A percentile compares a stretch with the other conserved stretches of the same genome.
These are phyloP conservation scores for Xylaria sp. DNA, from an alignment of 2,329 filamentous ascomycete genomes.

Conservation along the genomic window DNA sequence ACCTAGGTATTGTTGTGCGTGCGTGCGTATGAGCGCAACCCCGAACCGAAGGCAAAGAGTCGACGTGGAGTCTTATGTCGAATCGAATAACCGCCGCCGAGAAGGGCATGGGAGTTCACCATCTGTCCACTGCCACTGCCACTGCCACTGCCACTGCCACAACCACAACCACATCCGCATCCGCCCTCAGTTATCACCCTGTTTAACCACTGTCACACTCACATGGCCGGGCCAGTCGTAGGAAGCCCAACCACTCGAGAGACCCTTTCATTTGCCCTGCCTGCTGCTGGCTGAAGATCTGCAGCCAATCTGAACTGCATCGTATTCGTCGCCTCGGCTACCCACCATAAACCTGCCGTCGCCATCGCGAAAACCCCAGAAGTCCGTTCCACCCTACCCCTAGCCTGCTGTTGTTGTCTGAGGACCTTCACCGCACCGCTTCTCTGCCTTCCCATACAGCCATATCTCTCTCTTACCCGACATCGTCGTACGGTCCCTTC, in stretches of 20 bases:
- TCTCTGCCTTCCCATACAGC: slow-evolving; percentile 1
- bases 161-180: no score
- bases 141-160: not conserved
- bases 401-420: slow-evolving; percentile 13
- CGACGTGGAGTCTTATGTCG: slow-evolving; percentile 13
- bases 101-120: slow-evolving; percentile 21
- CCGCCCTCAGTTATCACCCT: slow-evolving; percentile 4
- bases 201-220: slow-evolving; percentile 18
- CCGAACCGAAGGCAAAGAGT: slow-evolving; percentile 3
- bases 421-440: no score
- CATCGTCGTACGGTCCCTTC: slow-evolving; percentile 20
- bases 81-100: slow-evolving; percentile 25
- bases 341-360: not conserved
- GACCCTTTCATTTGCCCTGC: slow-evolving; percentile 23
- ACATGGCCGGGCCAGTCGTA: slow-evolving; percentile 22
- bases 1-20: not conserved
- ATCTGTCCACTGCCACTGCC: not conserved
- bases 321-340: slow-evolving; percentile 23
- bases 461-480: no score
- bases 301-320: slow-evolving; percentile 19
- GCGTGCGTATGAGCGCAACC: slow-evolving; percentile 13
- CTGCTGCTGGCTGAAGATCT: slow-evolving; percentile 20
- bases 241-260: slow-evolving; percentile 29
- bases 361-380: not conserved
- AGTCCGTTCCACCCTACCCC: slow-evolving; percentile 12